phyloP scores from a whole-genome alignment of 768 basidiomycete genomes.

The Auriscalpium vulgare region DNA sequence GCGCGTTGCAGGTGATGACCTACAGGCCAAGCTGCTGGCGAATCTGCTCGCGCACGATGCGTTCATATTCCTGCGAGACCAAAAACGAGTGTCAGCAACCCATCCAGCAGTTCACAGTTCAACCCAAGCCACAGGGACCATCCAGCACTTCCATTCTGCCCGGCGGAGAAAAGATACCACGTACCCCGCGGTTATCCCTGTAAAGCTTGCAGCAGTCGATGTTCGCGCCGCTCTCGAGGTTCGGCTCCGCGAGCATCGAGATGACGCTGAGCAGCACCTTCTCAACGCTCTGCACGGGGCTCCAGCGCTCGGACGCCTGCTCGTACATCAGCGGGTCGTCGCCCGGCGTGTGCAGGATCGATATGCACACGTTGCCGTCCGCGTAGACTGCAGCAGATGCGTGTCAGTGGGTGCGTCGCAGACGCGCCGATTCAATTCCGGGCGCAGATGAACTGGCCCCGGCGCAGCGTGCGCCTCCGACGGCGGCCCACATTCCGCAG shows the following conservation, averaged over 20 bases:
- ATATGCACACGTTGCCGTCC: constrained; percentile 96
- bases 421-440: neutral
- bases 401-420: neutral
- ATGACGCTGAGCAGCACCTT: constrained; percentile 95
- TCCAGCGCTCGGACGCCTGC: constrained; percentile 93
- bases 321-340: constrained; percentile 93
- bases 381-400: constrained; percentile 66
- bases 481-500: neutral
- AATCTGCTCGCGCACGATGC: constrained; percentile 75
- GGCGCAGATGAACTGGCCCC: neutral
- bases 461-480: neutral
- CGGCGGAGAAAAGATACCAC: constrained; percentile 8
- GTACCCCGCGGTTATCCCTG: constrained; percentile 67
- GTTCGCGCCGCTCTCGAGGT: constrained; percentile 95
- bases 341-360: constrained; percentile 91
- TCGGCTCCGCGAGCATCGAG: constrained; percentile 97
- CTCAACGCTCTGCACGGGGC: constrained; percentile 97
- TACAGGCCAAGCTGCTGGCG: constrained; percentile 77
- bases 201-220: constrained; percentile 97
- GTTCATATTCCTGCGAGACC: constrained; percentile 68
- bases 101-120: neutral
- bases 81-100: neutral
- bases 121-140: neutral
- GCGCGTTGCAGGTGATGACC: no score
- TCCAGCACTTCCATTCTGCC: neutral